phyloP scores from a whole-genome alignment of 1,139 yeast species.

The Saccharomyces hybrid region DNA sequence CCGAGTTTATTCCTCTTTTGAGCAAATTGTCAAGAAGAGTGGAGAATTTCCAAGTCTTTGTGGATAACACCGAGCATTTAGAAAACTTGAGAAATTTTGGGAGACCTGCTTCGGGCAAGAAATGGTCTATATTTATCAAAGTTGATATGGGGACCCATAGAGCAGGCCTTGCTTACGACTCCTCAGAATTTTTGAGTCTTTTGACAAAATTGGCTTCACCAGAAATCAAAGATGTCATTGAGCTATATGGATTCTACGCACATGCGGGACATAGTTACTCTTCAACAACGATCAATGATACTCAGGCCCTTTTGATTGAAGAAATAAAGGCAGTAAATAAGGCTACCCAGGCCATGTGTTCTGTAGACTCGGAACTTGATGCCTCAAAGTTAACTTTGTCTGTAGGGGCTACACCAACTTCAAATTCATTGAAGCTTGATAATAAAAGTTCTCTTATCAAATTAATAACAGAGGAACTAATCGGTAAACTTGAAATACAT shows the following conservation, averaged over 20 bases:
- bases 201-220: conserved; percentile 30
- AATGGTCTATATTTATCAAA: conserved; percentile 53
- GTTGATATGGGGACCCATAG: conserved; percentile 56
- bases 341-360: conserved; percentile 33
- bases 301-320: conserved; percentile 41
- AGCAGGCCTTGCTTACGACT: conserved; percentile 47
- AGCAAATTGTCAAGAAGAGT: conserved; percentile 38
- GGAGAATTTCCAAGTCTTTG: conserved; percentile 46
- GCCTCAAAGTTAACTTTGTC: conserved; percentile 26
- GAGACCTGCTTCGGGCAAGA: conserved; percentile 24
- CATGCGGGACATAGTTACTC: conserved; percentile 75
- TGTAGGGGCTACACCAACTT: conserved; percentile 87
- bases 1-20: conserved; percentile 44
- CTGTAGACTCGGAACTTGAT: conserved; percentile 28
- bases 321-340: conserved; percentile 51
- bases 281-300: conserved; percentile 40
- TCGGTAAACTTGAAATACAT: conserved; percentile 57
- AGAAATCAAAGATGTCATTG: conserved; percentile 32
- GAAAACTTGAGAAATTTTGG: conserved; percentile 39
- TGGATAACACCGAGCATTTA: conserved; percentile 55
- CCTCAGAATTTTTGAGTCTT: conserved; percentile 31
- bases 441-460: conserved; percentile 13
- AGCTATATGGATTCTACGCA: conserved; percentile 61
- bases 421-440: conserved; percentile 46
- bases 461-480: conserved; percentile 39